Evolutionary conservation across 805 yeast genomes (phyloP), one percentile per base, ranked within the genome.

Genomic region (Metschnikowia lachancei): DNA sequence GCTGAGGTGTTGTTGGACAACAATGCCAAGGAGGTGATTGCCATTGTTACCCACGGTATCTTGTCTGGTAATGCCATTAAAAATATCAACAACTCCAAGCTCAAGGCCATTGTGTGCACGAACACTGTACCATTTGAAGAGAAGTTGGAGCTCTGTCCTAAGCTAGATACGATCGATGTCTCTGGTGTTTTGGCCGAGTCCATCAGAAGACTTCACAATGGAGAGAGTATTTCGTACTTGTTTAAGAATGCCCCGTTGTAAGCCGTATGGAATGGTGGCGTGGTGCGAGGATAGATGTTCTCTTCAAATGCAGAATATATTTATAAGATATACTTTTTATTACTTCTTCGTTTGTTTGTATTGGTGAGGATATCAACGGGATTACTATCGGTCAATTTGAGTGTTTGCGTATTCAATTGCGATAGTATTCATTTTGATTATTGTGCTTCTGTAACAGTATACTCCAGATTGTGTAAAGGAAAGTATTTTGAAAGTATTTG

Each of bases 1-100:
- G 87, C 90, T 18, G 92, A 87, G 52, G 80, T 83, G 12, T 70
- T 87, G 45, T 62, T 86, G 49, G 82, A 79, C 22, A 82, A 85
- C 57, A 77, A 77, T 29, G 94, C 92, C 38, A 72, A 80, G 58
- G 75, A 81, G 46, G 94, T 87, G 33, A 79, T 87, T 57, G 92
- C 94, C 28, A 83, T 87, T 52, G 90, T 86, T 16, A 86, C 94
- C 2, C 95, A 86, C 62, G 95, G 94, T 52, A 81, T 86, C 13
- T 73, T 86, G 49, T 79, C 87, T 20, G 89, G 89, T 41, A 82
- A 81, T 51, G 94, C 94, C 38, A 77, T 84, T 46, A 75, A 77
- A 45, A 87, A 82, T 59, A 77, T 87, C 55, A 85, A 84, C 61
- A 80, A 78, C 54, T 81, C 88, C 35, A 81, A 78, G 58, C 69